phyloP scores from a whole-genome alignment of 768 basidiomycete genomes.

The Termitomyces sp. region DNA sequence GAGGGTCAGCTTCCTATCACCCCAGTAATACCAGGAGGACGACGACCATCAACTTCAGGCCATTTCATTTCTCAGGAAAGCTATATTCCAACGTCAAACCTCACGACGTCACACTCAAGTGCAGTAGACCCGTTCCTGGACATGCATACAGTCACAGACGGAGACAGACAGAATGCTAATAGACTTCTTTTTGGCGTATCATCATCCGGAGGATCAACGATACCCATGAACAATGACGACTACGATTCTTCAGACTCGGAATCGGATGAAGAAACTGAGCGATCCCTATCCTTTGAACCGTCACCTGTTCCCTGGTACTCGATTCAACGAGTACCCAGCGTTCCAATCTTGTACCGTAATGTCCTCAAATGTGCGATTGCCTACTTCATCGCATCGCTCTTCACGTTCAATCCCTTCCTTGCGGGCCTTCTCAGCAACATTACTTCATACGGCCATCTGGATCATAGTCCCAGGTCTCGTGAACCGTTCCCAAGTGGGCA shows the following conservation, averaged over 20 bases:
- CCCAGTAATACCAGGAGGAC: constrained; percentile 8
- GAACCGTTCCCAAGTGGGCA: constrained; percentile 78
- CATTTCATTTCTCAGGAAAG: constrained; percentile 1
- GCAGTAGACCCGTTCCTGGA: constrained; percentile 12
- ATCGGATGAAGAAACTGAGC: constrained; percentile 4
- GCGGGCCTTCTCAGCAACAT: constrained; percentile 64
- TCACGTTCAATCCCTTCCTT: constrained; percentile 82
- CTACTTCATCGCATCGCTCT: constrained; percentile 85
- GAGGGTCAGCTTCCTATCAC: constrained; percentile 37
- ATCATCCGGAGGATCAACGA: constrained; percentile 1
- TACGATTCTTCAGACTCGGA: constrained; percentile 18
- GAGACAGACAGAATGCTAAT: background rate
- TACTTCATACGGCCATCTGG: constrained; percentile 32
- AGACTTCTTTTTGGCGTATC: background rate
- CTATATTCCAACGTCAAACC: background rate
- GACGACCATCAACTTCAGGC: constrained; percentile 1
- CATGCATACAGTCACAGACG: constrained; percentile 1
- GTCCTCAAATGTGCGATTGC: constrained; percentile 89
- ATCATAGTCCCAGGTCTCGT: constrained; percentile 31
- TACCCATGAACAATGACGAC: constrained; percentile 11
- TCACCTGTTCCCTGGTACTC: constrained; percentile 13
- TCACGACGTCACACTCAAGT: constrained; percentile 2
- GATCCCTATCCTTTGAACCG: constrained; percentile 3
- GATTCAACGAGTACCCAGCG: constrained; percentile 23
- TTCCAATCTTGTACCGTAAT: constrained; percentile 56